phyloP scores from a whole-genome alignment of 2,329 filamentous ascomycete genomes.

The Colletotrichum brevisporum region DNA sequence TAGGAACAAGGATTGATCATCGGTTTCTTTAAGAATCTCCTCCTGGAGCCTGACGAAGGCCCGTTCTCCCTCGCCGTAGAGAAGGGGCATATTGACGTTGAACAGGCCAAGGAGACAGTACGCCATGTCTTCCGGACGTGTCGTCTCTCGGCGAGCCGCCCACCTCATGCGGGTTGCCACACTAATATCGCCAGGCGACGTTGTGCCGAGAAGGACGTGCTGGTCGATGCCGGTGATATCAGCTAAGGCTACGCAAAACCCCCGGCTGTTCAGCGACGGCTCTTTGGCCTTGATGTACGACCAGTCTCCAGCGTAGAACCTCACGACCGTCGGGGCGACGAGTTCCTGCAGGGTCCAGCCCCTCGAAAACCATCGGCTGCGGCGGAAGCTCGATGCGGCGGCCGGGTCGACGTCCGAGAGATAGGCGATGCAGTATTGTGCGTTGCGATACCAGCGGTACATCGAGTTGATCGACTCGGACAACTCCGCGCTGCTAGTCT shows the following conservation, averaged over 20 bases:
- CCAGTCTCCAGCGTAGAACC: slow-evolving; percentile 25
- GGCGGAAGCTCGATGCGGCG: neutral
- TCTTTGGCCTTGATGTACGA: slow-evolving; percentile 4
- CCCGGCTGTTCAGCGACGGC: too few relatives aligned
- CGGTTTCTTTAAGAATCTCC: slow-evolving; percentile 22
- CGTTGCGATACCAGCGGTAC: slow-evolving; percentile 42
- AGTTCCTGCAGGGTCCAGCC: slow-evolving; percentile 27
- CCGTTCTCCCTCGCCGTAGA: slow-evolving; percentile 46
- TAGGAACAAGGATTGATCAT: slow-evolving; percentile 30
- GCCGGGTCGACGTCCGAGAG: slow-evolving; percentile 23
- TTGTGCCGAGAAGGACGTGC: slow-evolving; percentile 7
- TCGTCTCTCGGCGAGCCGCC: slow-evolving; percentile 45
- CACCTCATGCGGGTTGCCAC: slow-evolving; percentile 48
- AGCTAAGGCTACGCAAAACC: too few relatives aligned
- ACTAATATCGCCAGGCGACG: slow-evolving; percentile 37
- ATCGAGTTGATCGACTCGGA: slow-evolving; percentile 44
- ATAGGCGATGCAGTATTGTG: slow-evolving; percentile 43
- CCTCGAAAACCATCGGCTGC: slow-evolving; percentile 23
- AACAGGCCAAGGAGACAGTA: slow-evolving; percentile 49
- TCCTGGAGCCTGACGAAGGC: slow-evolving; percentile 44
- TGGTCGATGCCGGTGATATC: slow-evolving; percentile 12
- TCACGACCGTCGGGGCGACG: slow-evolving; percentile 5
- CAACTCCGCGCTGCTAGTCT: slow-evolving; percentile 27
- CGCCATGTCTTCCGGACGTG: slow-evolving; percentile 44
- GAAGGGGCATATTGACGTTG: slow-evolving; percentile 46